Evolutionary conservation across 2,329 filamentous ascomycete species (phyloP).

Genomic region (Colletotrichum sidae): DNA sequence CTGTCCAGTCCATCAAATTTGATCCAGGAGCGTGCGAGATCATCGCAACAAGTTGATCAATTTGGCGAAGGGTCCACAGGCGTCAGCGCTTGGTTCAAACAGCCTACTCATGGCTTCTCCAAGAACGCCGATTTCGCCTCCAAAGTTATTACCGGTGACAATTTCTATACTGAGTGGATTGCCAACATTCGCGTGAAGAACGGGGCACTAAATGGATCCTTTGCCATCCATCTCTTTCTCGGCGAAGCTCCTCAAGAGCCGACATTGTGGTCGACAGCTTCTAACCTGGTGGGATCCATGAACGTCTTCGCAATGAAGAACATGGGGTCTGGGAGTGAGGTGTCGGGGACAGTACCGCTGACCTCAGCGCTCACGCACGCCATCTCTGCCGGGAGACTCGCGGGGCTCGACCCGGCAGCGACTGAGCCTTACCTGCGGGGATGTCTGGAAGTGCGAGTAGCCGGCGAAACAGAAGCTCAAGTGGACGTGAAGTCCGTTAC

Average conservation of each 20-base stretch:
- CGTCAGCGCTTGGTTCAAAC: not conserved
- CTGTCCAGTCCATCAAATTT: conserved; percentile 43
- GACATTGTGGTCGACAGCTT: conserved; percentile 61
- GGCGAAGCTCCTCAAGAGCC: conserved; percentile 62
- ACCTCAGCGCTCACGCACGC: conserved; percentile 61
- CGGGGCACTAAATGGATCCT: conserved; percentile 70
- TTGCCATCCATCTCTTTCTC: conserved; percentile 75
- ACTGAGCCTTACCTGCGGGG: conserved; percentile 56
- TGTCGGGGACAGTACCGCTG: conserved; percentile 64
- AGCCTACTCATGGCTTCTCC: conserved; percentile 16
- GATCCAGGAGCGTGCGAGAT: conserved; percentile 23
- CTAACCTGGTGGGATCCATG: conserved; percentile 71
- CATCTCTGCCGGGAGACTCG: conserved; percentile 51
- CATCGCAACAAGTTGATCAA: not conserved
- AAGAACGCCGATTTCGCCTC: conserved; percentile 3
- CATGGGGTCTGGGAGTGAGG: conserved; percentile 47
- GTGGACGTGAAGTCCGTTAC: conserved; percentile 44
- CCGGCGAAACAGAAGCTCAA: conserved; percentile 43
- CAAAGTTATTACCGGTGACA: conserved; percentile 39
- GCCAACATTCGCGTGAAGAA: conserved; percentile 74
- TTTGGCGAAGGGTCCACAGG: conserved; percentile 33
- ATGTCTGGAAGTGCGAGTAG: conserved; percentile 50
- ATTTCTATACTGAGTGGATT: conserved; percentile 72
- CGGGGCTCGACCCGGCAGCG: conserved; percentile 49
- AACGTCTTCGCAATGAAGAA: conserved; percentile 63